Evolutionary conservation across 768 basidiomycete species (phyloP).

Genomic region (Dendrothele bispora): DNA sequence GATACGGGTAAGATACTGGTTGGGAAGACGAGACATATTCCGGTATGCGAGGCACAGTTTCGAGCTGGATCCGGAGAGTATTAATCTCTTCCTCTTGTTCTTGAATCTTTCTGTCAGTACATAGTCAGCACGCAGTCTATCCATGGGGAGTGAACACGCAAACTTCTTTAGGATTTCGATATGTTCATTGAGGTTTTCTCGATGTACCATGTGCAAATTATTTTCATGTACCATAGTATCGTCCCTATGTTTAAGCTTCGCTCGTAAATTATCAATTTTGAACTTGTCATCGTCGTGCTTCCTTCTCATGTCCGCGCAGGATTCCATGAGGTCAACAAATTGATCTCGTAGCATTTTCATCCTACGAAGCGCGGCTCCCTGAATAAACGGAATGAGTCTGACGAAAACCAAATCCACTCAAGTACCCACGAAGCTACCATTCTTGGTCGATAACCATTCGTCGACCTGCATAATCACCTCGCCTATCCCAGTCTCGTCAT

Average conservation of each 20-base stretch:
- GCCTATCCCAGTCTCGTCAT: slow-evolving; percentile 29
- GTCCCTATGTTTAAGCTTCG: background rate
- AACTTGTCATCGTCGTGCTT: slow-evolving; percentile 1
- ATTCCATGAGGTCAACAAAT: too few species aligned
- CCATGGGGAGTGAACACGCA: background rate
- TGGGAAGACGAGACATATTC: too few species aligned
- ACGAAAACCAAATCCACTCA: background rate
- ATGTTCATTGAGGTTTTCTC: background rate
- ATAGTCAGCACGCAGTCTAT: background rate
- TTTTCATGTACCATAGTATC: background rate
- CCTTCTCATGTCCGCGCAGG: background rate
- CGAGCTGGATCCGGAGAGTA: slow-evolving; percentile 3
- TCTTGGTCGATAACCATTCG: background rate
- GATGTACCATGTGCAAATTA: background rate
- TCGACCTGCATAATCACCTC: slow-evolving; percentile 4
- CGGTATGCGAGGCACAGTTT: slow-evolving; percentile 1
- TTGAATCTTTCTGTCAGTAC: background rate
- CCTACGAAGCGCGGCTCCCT: background rate
- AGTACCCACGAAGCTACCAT: background rate
- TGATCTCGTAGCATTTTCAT: background rate
- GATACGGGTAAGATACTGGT: background rate
- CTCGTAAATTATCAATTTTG: background rate
- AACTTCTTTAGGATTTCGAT: slow-evolving; percentile 3
- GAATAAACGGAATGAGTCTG: background rate
- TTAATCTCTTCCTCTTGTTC: slow-evolving; percentile 3